Evolutionary conservation across 352 stramenopile genomes (phyloP).

Genomic region (Phytophthora pini): DNA sequence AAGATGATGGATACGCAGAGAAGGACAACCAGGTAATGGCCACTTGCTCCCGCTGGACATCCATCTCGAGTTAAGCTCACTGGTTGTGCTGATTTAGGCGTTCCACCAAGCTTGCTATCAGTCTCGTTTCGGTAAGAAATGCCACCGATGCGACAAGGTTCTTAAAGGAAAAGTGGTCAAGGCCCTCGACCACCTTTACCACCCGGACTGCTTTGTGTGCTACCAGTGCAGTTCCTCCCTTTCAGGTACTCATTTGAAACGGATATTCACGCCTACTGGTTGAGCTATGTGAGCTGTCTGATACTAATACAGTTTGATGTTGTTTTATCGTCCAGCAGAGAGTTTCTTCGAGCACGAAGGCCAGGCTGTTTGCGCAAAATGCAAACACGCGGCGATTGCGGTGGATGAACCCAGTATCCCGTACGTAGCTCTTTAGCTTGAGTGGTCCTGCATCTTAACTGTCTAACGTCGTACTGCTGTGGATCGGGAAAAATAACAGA

Average conservation of each 20-base stretch:
- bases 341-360: constrained; percentile 86
- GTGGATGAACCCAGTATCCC: constrained; percentile 46
- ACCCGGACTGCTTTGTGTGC: constrained; percentile 86
- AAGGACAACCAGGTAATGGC: constrained; percentile 71
- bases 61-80: constrained; percentile 6
- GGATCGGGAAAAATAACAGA: constrained; percentile 24
- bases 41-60: not conserved
- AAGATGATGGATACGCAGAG: constrained; percentile 85
- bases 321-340: constrained; percentile 55
- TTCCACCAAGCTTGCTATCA: constrained; percentile 88
- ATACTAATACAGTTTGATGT: constrained; percentile 35
- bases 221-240: constrained; percentile 78
- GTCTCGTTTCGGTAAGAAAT: constrained; percentile 79
- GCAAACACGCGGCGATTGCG: constrained; percentile 79
- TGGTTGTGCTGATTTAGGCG: constrained; percentile 35
- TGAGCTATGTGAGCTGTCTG: not conserved
- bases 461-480: constrained; percentile 1
- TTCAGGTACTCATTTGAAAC: constrained; percentile 48
- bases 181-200: constrained; percentile 84
- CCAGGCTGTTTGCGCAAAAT: constrained; percentile 78
- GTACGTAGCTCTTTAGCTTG: constrained; percentile 44
- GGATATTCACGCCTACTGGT: not conserved
- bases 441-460: not conserved
- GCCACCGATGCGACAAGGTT: constrained; percentile 77
- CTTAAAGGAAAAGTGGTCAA: constrained; percentile 89